phyloP scores from a whole-genome alignment of 179 eudicot species.

The Silene vulgaris region DNA sequence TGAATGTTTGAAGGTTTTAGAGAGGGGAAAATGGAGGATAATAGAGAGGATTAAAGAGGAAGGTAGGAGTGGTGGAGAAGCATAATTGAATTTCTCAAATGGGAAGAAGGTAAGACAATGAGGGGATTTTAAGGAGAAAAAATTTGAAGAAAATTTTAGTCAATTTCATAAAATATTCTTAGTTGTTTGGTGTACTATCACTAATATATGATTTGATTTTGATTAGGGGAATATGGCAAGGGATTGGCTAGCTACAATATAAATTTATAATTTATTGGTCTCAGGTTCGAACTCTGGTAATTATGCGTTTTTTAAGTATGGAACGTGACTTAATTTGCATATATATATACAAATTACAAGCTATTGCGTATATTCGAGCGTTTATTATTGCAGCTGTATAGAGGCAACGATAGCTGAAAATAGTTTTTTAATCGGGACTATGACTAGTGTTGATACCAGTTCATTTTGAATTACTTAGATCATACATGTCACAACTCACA shows the following conservation, averaged over 20 bases:
- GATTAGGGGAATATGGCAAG: background rate
- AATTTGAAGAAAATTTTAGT: conserved; percentile 12
- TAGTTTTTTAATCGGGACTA: too few species aligned
- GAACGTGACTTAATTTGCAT: too few species aligned
- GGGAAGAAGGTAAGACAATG: background rate
- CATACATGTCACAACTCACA: too few species aligned
- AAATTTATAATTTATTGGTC: background rate
- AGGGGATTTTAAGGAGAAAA: conserved; percentile 22
- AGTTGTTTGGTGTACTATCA: background rate
- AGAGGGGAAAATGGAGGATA: too few species aligned
- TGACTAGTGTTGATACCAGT: too few species aligned
- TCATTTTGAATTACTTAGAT: too few species aligned
- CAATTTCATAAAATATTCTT: conserved; percentile 10
- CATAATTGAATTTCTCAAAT: conserved; percentile 28
- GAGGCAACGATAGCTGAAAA: too few species aligned
- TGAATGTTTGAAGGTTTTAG: background rate
- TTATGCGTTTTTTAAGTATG: too few species aligned
- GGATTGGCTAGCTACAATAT: background rate
- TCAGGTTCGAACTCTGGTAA: too few species aligned
- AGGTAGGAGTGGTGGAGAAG: conserved; percentile 28
- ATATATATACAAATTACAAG: too few species aligned
- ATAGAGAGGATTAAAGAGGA: conserved; percentile 4
- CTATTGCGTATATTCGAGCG: too few species aligned
- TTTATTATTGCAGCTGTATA: too few species aligned
- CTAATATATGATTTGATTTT: background rate